Conservation (phyloP, 345 rosid genomes). For the Murraya paniculata region DNA sequence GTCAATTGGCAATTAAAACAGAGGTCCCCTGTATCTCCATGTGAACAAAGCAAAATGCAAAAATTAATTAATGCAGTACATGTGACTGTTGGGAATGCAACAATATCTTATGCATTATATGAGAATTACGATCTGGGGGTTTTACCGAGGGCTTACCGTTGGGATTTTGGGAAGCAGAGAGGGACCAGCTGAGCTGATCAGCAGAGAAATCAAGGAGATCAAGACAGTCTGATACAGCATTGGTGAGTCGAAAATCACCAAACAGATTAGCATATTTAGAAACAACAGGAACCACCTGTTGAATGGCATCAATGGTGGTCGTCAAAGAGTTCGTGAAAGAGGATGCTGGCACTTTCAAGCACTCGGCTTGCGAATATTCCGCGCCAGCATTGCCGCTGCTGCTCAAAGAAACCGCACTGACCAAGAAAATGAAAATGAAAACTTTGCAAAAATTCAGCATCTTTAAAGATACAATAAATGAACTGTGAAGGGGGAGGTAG, state of each 20-base stretch:
- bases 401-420: not conserved
- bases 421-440: not conserved
- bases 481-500: not conserved
- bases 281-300: constrained; percentile 31
- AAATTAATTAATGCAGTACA: not conserved
- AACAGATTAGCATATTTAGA: constrained; percentile 32
- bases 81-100: no score
- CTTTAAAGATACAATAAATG: not conserved
- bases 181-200: constrained; percentile 55
- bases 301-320: constrained; percentile 33
- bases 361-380: constrained; percentile 15
- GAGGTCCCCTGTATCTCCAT: not conserved
- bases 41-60: not conserved
- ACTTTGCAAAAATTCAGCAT: not conserved
- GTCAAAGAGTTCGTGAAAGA: constrained; percentile 44
- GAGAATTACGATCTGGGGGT: not conserved
- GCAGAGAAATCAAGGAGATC: constrained; percentile 65
- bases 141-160: constrained; percentile 26
- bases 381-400: not conserved
- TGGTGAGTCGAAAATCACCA: constrained; percentile 39
- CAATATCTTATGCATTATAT: no score
- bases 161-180: constrained; percentile 55
- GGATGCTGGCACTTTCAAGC: constrained; percentile 38
- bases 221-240: constrained; percentile 59
- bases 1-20: not conserved